A percentile compares a stretch with the other conserved stretches of the same genome.
These are phyloP conservation scores for Vaccinium macrocarpon DNA, from an alignment of 148 eudicot species.

Conservation along the genomic window DNA sequence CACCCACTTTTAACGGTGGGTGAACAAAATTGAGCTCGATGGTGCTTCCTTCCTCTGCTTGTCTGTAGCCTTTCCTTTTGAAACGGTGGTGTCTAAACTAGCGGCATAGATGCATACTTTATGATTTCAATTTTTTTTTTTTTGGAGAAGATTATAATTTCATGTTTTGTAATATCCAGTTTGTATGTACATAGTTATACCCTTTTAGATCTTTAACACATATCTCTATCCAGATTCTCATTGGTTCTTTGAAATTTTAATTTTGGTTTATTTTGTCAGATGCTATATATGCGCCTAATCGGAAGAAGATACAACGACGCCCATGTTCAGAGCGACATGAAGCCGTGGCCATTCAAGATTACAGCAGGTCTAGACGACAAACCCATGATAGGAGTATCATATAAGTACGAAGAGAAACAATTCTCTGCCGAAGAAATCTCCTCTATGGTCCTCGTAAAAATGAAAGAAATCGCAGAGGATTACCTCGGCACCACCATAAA, in stretches of 20 bases:
- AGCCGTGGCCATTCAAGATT: neutral
- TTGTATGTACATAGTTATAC: no score
- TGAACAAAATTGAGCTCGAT: no score
- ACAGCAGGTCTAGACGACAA: neutral
- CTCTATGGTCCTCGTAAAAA: neutral
- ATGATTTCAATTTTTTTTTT: no score
- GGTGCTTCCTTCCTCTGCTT: no score
- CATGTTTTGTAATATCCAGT: no score
- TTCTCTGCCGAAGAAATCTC: slow-evolving; percentile 12
- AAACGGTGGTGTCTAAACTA: no score
- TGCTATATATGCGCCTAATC: slow-evolving; percentile 1
- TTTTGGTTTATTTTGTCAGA: neutral
- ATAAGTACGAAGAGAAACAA: neutral
- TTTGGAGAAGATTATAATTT: no score
- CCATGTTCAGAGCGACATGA: neutral
- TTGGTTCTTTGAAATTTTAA: neutral
- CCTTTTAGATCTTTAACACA: neutral
- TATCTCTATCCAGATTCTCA: neutral
- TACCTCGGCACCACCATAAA: neutral
- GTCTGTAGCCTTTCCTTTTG: no score
- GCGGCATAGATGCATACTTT: no score
- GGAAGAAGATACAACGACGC: slow-evolving; percentile 4
- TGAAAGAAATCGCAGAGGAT: neutral
- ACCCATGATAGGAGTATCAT: neutral
- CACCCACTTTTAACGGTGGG: no score